These are phyloP conservation scores for Kwoniella sp. DNA, from an alignment of 768 basidiomycete species.

Conservation along the genomic window DNA sequence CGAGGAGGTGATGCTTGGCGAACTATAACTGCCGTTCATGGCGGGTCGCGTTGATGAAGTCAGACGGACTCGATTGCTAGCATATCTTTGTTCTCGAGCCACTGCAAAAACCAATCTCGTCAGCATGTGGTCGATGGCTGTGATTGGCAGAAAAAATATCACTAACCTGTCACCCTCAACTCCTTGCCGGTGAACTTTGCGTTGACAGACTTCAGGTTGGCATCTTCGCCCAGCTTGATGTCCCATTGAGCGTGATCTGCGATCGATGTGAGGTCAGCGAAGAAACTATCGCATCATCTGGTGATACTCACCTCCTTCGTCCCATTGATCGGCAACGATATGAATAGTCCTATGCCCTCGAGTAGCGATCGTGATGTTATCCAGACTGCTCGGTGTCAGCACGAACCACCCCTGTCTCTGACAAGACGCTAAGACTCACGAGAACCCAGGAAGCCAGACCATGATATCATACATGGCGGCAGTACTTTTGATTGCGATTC, in stretches of 20 bases:
- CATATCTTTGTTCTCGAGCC: conserved; percentile 20
- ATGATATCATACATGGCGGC: conserved; percentile 34
- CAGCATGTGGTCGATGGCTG: no score
- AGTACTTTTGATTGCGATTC: conserved; percentile 43
- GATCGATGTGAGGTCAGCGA: conserved; percentile 7
- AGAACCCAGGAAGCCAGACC: conserved; percentile 48
- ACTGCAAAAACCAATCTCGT: conserved; percentile 1
- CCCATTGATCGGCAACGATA: conserved; percentile 50
- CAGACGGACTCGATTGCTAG: conserved; percentile 3
- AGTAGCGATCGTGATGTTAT: conserved; percentile 42
- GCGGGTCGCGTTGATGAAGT: conserved; percentile 4
- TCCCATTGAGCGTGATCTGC: conserved; percentile 51
- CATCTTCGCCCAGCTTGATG: conserved; percentile 48
- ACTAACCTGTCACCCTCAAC: conserved; percentile 38
- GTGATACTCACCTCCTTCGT: conserved; percentile 36
- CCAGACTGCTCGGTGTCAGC: conserved; percentile 26
- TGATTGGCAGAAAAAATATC: no score
- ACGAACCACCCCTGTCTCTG: background rate
- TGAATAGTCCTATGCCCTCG: conserved; percentile 36
- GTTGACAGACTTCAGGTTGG: conserved; percentile 34
- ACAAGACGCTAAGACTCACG: conserved; percentile 28
- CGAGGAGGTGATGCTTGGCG: conserved; percentile 21
- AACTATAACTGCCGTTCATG: background rate
- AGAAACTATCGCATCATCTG: background rate
- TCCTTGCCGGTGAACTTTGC: conserved; percentile 43